Base-by-base conservation (phyloP, 495 filamentous ascomycete species). In the Podospora bellae-mahoneyi region DNA sequence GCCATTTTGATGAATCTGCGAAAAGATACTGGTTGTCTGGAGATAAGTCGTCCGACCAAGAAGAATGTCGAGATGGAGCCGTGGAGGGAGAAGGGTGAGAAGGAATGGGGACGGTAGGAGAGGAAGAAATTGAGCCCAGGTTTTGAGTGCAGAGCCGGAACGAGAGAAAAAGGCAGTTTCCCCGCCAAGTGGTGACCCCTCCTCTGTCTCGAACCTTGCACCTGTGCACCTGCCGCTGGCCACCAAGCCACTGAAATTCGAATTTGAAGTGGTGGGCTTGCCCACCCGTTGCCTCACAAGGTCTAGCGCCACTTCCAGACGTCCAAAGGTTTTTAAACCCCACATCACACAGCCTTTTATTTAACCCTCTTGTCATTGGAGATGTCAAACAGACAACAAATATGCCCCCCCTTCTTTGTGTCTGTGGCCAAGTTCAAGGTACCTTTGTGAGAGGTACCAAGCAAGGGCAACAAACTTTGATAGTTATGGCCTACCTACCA, bases 1-100 rank as follows among this genome's bases (percentile, higher is more conserved):
- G 83, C 77, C 84, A 87, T 86, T 64, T 78, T 82, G 77, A 76
- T 71, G 65, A 70, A 74, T 73, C 73, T 80, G 73, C 64, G 62
- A 66, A 78, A 78, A 57, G 73, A 79, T 77, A 73, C 66, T 73
- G 44, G 54, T 66, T 71, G 63, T 68, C 70, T 48, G 39, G 39
- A 16, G 39, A 48, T 48, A 48, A 48, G 39, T 16, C 13, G 39
- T 48, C 39, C 39, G 39, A 48, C 39, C 39, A 48, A 48, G 9
- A 39, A 39, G 7, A 10, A 48, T 48, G 39, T 48, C 39, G 39
- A 48, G 39, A 48, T 48, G 39, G 39, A 48, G 39, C 39, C 39
- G 39, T 48, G 39, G 71, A 70, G 67, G 57, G 61, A 61, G 69
- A 64, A 71, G 62, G 64, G 64, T 69, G 65, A 62, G 18, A 9